These are phyloP conservation scores for Penicillium sumatraense DNA, from an alignment of 2,329 filamentous ascomycete genomes.

Conservation along the genomic window DNA sequence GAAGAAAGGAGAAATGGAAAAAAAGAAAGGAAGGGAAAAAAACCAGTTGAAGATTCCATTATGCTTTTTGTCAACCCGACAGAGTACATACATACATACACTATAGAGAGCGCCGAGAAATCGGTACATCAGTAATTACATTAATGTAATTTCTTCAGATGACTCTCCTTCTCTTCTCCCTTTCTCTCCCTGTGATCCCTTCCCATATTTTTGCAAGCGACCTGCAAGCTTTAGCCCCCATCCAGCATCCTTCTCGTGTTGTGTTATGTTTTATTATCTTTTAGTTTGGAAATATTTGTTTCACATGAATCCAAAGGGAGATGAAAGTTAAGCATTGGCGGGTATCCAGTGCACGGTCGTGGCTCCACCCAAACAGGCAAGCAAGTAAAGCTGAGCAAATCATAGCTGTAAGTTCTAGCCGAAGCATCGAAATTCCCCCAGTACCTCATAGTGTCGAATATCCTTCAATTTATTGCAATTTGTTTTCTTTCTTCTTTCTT, in stretches of 20 bases:
- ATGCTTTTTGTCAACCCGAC: not conserved
- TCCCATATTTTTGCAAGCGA: not conserved
- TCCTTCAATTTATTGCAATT: too few relatives aligned
- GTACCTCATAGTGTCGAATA: too few relatives aligned
- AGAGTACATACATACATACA: too few relatives aligned
- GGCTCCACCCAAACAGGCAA: slow-evolving; percentile 6
- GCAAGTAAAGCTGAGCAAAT: not conserved
- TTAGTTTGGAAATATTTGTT: not conserved
- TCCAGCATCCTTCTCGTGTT: not conserved
- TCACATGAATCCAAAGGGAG: slow-evolving; percentile 9
- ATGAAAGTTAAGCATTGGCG: slow-evolving; percentile 18
- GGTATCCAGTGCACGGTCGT: slow-evolving; percentile 17
- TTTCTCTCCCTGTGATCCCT: not conserved
- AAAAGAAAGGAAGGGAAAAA: not conserved
- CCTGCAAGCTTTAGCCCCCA: not conserved
- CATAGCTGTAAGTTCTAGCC: not conserved
- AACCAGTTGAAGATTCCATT: not conserved
- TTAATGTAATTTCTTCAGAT: not conserved
- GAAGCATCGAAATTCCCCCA: too few relatives aligned
- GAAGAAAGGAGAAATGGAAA: too few relatives aligned
- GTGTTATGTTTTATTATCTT: not conserved
- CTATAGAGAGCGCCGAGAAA: not conserved
- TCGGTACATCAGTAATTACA: too few relatives aligned
- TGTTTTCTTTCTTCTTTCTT: not conserved
- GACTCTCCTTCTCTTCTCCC: not conserved